These are phyloP conservation scores for Podaxis rugospora DNA, from an alignment of 768 basidiomycete genomes.

Conservation along the genomic window DNA sequence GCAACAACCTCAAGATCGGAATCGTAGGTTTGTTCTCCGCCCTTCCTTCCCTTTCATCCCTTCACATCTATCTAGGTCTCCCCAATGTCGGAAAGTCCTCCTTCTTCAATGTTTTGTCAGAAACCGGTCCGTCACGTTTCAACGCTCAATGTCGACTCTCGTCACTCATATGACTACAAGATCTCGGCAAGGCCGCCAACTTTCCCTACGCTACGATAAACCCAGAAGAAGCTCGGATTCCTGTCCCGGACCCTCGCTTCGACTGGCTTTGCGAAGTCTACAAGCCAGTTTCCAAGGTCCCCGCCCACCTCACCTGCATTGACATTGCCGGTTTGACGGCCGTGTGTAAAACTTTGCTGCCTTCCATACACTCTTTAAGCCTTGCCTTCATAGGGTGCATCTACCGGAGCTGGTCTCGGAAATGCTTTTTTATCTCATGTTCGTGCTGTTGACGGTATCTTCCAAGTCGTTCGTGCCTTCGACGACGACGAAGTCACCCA, in stretches of 20 bases:
- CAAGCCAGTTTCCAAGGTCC: conserved; percentile 84
- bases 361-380: not conserved
- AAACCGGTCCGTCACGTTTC: conserved; percentile 61
- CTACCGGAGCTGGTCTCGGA: conserved; percentile 95
- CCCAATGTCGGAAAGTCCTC: conserved; percentile 99
- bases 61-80: conserved; percentile 49
- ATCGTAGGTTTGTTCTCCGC: conserved; percentile 80
- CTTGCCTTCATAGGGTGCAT: conserved; percentile 64
- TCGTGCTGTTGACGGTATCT: conserved; percentile 97
- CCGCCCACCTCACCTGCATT: conserved; percentile 95
- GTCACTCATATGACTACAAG: conserved; percentile 30
- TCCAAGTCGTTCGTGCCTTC: conserved; percentile 96
- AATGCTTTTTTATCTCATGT: conserved; percentile 98
- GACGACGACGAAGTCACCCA: conserved; percentile 99
- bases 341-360: conserved; percentile 36
- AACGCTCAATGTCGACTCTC: not conserved
- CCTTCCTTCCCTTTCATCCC: conserved; percentile 14
- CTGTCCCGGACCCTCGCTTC: conserved; percentile 91
- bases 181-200: conserved; percentile 93
- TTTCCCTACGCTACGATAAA: conserved; percentile 96
- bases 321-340: conserved; percentile 98
- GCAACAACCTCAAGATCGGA: conserved; percentile 98
- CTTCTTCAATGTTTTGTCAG: conserved; percentile 96
- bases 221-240: conserved; percentile 93
- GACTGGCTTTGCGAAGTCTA: conserved; percentile 91